Percentiles rank a stretch among this genome's conserved stretches.
Conservation (phyloP, 2,329 filamentous ascomycete genomes). For the Dryadomyces quercus-mongolicae region DNA sequence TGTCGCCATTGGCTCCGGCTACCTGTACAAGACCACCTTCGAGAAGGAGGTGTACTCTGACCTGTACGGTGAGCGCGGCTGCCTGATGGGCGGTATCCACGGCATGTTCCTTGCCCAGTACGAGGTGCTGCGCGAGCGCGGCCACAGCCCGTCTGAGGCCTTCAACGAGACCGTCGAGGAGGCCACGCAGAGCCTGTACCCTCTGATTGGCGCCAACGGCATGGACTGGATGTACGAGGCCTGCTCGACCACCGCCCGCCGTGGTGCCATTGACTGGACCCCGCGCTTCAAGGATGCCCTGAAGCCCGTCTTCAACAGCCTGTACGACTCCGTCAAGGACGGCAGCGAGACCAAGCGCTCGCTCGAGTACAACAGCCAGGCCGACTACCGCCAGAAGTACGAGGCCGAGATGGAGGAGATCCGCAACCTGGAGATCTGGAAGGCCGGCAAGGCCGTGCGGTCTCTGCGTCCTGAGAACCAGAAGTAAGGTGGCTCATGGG, state of each 20-base stretch:
- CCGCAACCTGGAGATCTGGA: conserved; percentile 96
- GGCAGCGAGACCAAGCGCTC: conserved; percentile 93
- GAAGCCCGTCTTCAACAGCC: conserved; percentile 96
- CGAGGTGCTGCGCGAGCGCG: conserved; percentile 97
- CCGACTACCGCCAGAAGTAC: conserved; percentile 94
- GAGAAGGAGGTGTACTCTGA: conserved; percentile 99
- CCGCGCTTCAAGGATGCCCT: conserved; percentile 93
- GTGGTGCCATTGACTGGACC: conserved; percentile 98
- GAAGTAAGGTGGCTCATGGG: conserved; percentile 36
- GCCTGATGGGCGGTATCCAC: conserved; percentile 99
- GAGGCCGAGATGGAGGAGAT: conserved; percentile 99
- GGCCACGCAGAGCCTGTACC: conserved; percentile 96
- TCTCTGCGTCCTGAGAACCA: conserved; percentile 79
- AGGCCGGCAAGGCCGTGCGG: conserved; percentile 94
- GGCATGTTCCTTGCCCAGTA: conserved; percentile 99
- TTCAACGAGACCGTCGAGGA: conserved; percentile 99
- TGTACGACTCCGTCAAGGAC: conserved; percentile 86
- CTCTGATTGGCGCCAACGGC: conserved; percentile 89
- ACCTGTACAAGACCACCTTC: conserved; percentile 99
- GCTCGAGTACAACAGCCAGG: conserved; percentile 91
- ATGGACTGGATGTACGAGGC: conserved; percentile 99
- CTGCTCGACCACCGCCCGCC: conserved; percentile 96
- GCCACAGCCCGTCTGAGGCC: conserved; percentile 93
- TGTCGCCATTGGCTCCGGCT: conserved; percentile 92
- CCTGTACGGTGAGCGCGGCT: conserved; percentile 98